phyloP scores from a whole-genome alignment of 352 stramenopile species.

The Phytopythium chamaehyphon region DNA sequence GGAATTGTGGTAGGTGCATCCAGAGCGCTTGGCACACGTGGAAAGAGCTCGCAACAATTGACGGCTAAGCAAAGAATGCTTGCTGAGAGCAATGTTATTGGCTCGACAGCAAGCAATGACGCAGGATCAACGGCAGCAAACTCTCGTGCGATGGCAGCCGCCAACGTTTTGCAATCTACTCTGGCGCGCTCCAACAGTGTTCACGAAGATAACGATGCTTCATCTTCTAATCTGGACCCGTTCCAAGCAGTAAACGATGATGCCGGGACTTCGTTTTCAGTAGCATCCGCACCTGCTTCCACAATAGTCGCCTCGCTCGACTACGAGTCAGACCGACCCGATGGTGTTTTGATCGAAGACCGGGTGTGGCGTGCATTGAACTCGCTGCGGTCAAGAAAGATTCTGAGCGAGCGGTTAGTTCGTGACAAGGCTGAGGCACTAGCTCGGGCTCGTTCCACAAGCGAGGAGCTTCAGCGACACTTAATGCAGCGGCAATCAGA shows the following conservation, averaged over 20 bases:
- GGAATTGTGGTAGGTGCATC: slow-evolving; percentile 13
- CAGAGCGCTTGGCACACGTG: slow-evolving; percentile 7
- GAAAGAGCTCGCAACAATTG: slow-evolving; percentile 24
- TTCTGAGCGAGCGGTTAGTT: slow-evolving; percentile 48
- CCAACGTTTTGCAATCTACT: slow-evolving; percentile 29
- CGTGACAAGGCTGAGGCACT: slow-evolving; percentile 56
- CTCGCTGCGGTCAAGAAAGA: slow-evolving; percentile 55
- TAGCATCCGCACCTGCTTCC: background rate
- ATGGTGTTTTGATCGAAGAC: slow-evolving; percentile 60
- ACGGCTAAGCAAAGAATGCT: slow-evolving; percentile 48
- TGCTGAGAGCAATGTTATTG: slow-evolving; percentile 22
- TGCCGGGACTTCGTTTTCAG: background rate
- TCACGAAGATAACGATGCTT: slow-evolving; percentile 19
- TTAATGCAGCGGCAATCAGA: slow-evolving; percentile 14
- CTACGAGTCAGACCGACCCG: slow-evolving; percentile 61
- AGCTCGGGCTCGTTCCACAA: slow-evolving; percentile 34
- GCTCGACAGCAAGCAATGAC: slow-evolving; percentile 15
- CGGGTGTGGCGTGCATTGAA: slow-evolving; percentile 66
- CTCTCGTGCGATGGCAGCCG: slow-evolving; percentile 18
- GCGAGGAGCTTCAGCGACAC: slow-evolving; percentile 47
- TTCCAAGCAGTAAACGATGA: slow-evolving; percentile 56
- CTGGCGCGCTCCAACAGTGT: slow-evolving; percentile 15
- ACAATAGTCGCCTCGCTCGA: slow-evolving; percentile 59
- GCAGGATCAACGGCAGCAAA: too few species aligned
- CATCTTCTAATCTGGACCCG: slow-evolving; percentile 50